Evolutionary conservation across 2,329 filamentous ascomycete species (phyloP).

Genomic region (Paracoccidioides brasiliensis): DNA sequence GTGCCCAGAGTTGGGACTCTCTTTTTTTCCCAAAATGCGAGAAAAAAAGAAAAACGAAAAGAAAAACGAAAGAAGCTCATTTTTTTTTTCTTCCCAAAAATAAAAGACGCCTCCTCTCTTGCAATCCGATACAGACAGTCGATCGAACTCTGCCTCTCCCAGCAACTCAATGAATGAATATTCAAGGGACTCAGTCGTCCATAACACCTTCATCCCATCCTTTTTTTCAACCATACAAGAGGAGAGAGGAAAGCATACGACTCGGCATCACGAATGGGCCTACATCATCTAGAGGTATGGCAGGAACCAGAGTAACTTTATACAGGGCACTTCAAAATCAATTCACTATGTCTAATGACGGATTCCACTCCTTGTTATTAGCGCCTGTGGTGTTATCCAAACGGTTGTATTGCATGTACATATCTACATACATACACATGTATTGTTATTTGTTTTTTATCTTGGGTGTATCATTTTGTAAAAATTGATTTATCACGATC

Average conservation of each 20-base stretch:
- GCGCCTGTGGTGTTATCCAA: no score
- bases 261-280: not conserved
- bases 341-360: no score
- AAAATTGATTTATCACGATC: no score
- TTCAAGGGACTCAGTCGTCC: conserved; percentile 31
- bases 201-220: conserved; percentile 25
- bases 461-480: no score
- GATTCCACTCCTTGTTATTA: no score
- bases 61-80: not conserved
- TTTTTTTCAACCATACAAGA: not conserved
- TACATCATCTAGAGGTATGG: not conserved
- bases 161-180: conserved; percentile 26
- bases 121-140: conserved; percentile 27
- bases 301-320: no score
- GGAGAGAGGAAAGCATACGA: not conserved
- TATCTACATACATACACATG: no score
- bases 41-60: not conserved
- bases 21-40: not conserved
- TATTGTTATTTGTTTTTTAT: no score
- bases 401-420: no score
- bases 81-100: not conserved
- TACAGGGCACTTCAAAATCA: no score
- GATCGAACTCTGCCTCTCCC: conserved; percentile 31
- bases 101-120: conserved; percentile 25
- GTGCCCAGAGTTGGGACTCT: not conserved